Evolutionary conservation across 73 alveolate species (phyloP).

Genomic region (Paramecium bursaria): DNA sequence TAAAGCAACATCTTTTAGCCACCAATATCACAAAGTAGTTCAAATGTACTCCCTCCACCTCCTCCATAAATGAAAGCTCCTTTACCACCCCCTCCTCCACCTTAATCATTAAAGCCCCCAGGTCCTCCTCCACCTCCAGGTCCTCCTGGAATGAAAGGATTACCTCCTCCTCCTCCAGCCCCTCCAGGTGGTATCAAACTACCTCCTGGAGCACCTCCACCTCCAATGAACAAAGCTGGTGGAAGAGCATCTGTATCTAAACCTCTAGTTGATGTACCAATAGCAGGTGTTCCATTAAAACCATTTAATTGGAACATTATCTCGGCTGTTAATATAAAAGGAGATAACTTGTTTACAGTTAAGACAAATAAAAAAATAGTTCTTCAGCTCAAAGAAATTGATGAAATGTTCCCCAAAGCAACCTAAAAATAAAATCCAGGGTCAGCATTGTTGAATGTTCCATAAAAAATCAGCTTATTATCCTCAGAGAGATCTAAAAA

Average conservation of each 20-base stretch:
- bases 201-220: conserved; percentile 72
- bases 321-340: conserved; percentile 62
- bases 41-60: too few relatives aligned
- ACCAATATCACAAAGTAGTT: too few relatives aligned
- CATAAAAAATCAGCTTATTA: conserved; percentile 19
- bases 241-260: conserved; percentile 78
- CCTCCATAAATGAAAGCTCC: conserved; percentile 3
- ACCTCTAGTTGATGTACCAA: conserved; percentile 68
- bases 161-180: too few relatives aligned
- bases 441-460: background rate
- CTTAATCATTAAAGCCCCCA: conserved; percentile 15
- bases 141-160: too few relatives aligned
- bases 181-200: too few relatives aligned
- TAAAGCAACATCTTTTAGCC: too few relatives aligned
- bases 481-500: conserved; percentile 47
- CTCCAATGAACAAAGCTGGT: conserved; percentile 71
- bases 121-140: conserved; percentile 58
- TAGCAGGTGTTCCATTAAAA: conserved; percentile 35
- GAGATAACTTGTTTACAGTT: conserved; percentile 76
- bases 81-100: conserved; percentile 79
- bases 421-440: background rate
- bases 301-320: conserved; percentile 77
- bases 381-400: background rate
- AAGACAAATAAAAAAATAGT: conserved; percentile 21
- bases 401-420: background rate